A percentile compares a stretch with the other conserved stretches of the same genome.
phyloP scores from a whole-genome alignment of 805 yeast species.

The Debaryomyces tyrocola region DNA sequence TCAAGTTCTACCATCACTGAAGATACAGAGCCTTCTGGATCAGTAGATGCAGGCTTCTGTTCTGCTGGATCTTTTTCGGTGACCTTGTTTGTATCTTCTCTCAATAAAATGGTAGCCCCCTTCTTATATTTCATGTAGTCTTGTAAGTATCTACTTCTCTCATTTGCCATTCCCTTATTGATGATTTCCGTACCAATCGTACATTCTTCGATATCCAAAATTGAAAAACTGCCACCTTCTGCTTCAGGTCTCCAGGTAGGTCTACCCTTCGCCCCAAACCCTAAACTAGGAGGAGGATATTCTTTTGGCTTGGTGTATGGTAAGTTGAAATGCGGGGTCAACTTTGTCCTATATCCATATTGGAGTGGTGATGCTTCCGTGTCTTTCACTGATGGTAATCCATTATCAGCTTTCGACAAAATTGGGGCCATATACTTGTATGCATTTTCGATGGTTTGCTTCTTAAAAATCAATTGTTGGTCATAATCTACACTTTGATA shows the following conservation, averaged over 20 bases:
- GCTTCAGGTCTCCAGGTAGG: conserved; percentile 60
- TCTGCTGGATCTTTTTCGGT: conserved; percentile 22
- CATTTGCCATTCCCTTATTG: conserved; percentile 70
- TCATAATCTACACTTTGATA: conserved; percentile 76
- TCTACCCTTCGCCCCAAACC: conserved; percentile 85
- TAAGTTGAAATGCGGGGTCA: conserved; percentile 92
- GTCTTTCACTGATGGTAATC: conserved; percentile 59
- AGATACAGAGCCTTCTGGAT: conserved; percentile 35
- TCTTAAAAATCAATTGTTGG: conserved; percentile 71
- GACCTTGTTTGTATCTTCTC: conserved; percentile 66
- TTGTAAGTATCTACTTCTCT: conserved; percentile 55
- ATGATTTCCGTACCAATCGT: conserved; percentile 81
- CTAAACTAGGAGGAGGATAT: conserved; percentile 64
- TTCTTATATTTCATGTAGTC: conserved; percentile 54
- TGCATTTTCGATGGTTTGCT: conserved; percentile 76
- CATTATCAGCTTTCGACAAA: conserved; percentile 32
- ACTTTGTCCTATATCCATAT: conserved; percentile 81
- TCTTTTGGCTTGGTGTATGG: conserved; percentile 51
- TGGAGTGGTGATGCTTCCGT: conserved; percentile 78
- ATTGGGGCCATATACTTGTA: conserved; percentile 72
- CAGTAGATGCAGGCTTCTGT: conserved; percentile 46
- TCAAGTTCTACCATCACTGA: conserved; percentile 23
- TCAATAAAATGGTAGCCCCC: conserved; percentile 82
- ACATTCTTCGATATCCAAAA: conserved; percentile 93
- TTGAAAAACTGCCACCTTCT: conserved; percentile 59